Base-by-base conservation (phyloP, 2,329 filamentous ascomycete species). In the Hymenoscyphus fraxineus region DNA sequence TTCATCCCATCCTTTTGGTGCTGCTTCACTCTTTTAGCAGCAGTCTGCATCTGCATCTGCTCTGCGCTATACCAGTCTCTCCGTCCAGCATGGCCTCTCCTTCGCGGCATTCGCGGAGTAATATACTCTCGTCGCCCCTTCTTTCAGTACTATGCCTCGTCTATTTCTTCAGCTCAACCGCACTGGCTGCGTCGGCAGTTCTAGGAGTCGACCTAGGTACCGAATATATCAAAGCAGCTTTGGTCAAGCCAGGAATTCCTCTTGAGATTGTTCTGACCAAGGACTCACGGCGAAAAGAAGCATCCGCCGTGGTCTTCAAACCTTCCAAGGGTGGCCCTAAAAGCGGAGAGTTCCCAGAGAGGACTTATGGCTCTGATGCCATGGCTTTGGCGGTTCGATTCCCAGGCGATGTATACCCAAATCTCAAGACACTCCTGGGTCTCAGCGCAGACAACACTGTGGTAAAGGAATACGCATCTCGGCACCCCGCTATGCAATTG, bases 251-350 rank as follows among this genome's bases (percentile, higher is more conserved):
- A 1, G 95, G 95, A 66, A 94, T 96, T 61, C 95, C 95, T 12
- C 91, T 99, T 76, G 95, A 99, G 71, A 98, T 99, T 70, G 94
- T 99, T 77, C 85, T 97, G 64, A 97, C 93, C 38, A 99, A 98
- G 77, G 95, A 99, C 80, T 97, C 95, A 38, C 91, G 96, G 78
- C 90, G 95, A 75, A 99, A 99, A 82, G 95, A 99, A 77, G 86
- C 85, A 31, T 92, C 93, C 1, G 93, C 93, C 54, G 88, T 99
- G 71, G 90, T 92, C 55, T 98, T 99, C 81, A 98, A 99, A 80
- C 92, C 93, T 44, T 83, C 86, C n/a, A 85, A 85, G 71, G 85
- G 84, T 62, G 82, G 86, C 65, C 44, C 44, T 12, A 84, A 85
- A 73, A 81, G 82, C 70, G 88, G 85, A 61, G 79, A 81, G 19